These are phyloP conservation scores for Solanum corneliomulleri DNA, from an alignment of 257 asterid genomes.

Conservation along the genomic window DNA sequence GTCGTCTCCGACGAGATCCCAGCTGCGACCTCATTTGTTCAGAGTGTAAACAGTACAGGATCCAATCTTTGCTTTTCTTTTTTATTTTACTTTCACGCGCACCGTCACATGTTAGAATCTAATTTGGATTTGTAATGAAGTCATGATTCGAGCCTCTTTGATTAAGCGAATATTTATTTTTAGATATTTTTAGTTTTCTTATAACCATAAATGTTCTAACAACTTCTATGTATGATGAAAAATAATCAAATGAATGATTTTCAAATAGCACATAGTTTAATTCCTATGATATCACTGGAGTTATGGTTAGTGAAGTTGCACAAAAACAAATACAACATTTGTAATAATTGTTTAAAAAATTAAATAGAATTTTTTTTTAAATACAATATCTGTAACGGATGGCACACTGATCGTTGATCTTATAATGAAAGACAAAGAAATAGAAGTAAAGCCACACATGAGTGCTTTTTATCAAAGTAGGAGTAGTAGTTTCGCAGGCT, in stretches of 20 bases:
- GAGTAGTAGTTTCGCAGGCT: too few relatives aligned
- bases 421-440: too few relatives aligned
- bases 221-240: not conserved
- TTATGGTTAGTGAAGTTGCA: not conserved
- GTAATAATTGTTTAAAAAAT: not conserved
- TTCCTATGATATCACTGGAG: not conserved
- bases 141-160: not conserved
- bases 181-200: too few relatives aligned
- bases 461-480: too few relatives aligned
- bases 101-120: not conserved
- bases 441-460: too few relatives aligned
- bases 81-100: not conserved
- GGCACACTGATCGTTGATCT: too few relatives aligned
- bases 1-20: conserved; percentile 47
- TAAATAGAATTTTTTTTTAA: too few relatives aligned
- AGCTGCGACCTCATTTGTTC: conserved; percentile 1
- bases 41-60: not conserved
- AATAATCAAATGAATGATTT: too few relatives aligned
- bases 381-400: accelerated
- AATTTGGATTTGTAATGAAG: not conserved
- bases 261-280: not conserved
- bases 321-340: not conserved
- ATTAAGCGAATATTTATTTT: too few relatives aligned
- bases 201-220: not conserved
- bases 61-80: not conserved